These are phyloP conservation scores for Dactylellina parvicollis DNA, from an alignment of 2,329 filamentous ascomycete species.

Conservation along the genomic window DNA sequence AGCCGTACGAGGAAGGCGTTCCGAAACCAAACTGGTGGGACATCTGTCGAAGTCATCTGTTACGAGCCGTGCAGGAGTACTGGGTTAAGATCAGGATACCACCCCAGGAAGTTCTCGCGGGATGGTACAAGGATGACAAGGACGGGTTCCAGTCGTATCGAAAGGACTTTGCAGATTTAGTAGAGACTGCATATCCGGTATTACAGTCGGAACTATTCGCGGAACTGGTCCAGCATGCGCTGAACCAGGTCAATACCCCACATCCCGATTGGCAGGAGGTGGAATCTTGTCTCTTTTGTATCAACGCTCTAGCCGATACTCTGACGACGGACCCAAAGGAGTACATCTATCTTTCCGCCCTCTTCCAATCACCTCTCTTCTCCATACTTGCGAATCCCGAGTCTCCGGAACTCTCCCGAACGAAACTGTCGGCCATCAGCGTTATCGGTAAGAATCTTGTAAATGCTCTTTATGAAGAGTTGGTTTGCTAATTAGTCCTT, in stretches of 20 bases:
- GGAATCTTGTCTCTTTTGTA: slow-evolving; percentile 66
- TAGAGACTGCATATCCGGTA: slow-evolving; percentile 75
- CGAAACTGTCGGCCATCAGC: slow-evolving; percentile 64
- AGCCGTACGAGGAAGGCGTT: slow-evolving; percentile 66
- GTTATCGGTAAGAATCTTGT: slow-evolving; percentile 66
- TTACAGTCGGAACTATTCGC: slow-evolving; percentile 64
- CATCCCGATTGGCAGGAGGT: slow-evolving; percentile 64
- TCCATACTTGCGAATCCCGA: slow-evolving; percentile 67
- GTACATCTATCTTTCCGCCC: slow-evolving; percentile 58
- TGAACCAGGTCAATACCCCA: slow-evolving; percentile 58
- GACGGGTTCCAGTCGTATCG: slow-evolving; percentile 76
- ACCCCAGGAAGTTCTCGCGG: slow-evolving; percentile 66
- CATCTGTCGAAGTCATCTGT: slow-evolving; percentile 69
- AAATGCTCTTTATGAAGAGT: neutral
- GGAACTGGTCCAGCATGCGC: slow-evolving; percentile 64
- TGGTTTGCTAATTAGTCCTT: neutral
- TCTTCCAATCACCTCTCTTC: slow-evolving; percentile 69
- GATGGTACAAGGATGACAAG: slow-evolving; percentile 76
- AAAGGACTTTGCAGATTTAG: slow-evolving; percentile 80
- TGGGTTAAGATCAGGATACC: slow-evolving; percentile 78
- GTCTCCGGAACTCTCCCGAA: slow-evolving; percentile 43
- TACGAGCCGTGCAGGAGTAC: slow-evolving; percentile 72
- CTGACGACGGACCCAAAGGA: slow-evolving; percentile 58
- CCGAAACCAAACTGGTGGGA: slow-evolving; percentile 68
- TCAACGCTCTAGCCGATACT: slow-evolving; percentile 60